Evolutionary conservation across 352 stramenopile genomes (phyloP), one percentile per base, ranked within the genome.

Genomic region (Globisporangium okanoganense): DNA sequence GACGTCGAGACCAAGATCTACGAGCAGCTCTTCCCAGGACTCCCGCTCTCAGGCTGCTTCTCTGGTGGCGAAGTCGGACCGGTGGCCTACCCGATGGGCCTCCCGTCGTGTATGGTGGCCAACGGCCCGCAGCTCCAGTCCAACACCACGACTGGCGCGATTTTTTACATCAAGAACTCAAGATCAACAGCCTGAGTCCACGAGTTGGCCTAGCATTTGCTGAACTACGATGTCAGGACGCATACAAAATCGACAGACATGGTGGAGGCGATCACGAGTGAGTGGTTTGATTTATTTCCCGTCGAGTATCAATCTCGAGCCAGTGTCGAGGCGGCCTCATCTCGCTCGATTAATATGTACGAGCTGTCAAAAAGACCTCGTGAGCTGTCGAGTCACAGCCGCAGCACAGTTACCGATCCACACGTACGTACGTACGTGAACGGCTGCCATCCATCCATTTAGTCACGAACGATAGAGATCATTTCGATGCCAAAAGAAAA

Each of bases 131-230:
- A 75, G 27, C 36, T 85, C 3, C 73, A 85, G 62, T 69, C 65
- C 40, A 69, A 81, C 41, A 85, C 76, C 52, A 82, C 66, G 33
- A 81, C 73, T 29, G 76, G 69, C 16, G 76, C 70, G 18, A 50
- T 85, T 22, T 77, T 85, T 48, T 77, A 60, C 54, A 20, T 75
- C 64, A 52, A 70, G 45, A 58, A 33, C 29, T 13, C 36, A 18
- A 13, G 36, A 43, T 4, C 36, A 43, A n/a, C 36, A 43, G 36
- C 36, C 14, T 43, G 36, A 43, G 13, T 43, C 13, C 36, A 13
- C 33, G 33, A 47, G 5, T n/a, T 18, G 10, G 16, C 36, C 12
- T 7, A 43, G 35, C 13, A 12, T 40, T 40, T 40, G 35, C 35
- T 43, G 36, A 43, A 43, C 36, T 43, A 43, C 36, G 36, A 43